Percentiles rank a stretch among this genome's conserved stretches.
Evolutionary conservation across 1,284 basidiomycete genomes (phyloP).

Genomic region (Heliocybe sulcata): DNA sequence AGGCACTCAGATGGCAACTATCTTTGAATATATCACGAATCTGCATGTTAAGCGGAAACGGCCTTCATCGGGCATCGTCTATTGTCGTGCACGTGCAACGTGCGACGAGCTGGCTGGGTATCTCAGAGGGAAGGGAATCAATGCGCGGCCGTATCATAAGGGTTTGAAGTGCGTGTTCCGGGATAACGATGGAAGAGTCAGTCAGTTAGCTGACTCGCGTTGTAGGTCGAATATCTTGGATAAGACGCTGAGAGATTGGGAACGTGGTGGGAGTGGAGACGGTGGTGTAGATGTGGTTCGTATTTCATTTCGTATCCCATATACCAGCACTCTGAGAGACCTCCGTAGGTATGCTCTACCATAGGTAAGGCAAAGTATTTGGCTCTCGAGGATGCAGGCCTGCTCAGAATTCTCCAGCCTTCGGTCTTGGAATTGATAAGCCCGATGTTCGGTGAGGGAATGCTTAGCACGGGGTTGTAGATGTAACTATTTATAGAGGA

Average conservation of each 20-base stretch:
- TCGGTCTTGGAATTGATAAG: slow-evolving; percentile 89
- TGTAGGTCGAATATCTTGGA: slow-evolving; percentile 43
- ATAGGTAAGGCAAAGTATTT: not conserved
- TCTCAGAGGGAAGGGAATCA: slow-evolving; percentile 59
- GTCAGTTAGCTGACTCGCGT: not conserved
- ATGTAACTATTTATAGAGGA: not conserved
- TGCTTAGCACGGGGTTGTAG: not conserved
- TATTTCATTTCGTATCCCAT: slow-evolving; percentile 3
- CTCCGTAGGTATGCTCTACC: slow-evolving; percentile 34
- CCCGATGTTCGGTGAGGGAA: slow-evolving; percentile 60
- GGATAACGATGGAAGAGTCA: not conserved
- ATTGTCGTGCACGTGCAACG: slow-evolving; percentile 60
- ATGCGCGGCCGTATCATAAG: slow-evolving; percentile 71
- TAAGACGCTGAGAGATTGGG: slow-evolving; percentile 60
- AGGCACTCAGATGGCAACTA: slow-evolving; percentile 49
- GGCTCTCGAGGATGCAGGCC: no score
- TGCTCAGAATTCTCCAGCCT: no score
- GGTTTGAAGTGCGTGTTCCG: slow-evolving; percentile 40
- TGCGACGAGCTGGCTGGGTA: slow-evolving; percentile 65
- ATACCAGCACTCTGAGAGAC: not conserved
- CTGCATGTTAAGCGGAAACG: slow-evolving; percentile 50
- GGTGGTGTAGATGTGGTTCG: slow-evolving; percentile 55
- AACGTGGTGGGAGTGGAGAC: slow-evolving; percentile 38
- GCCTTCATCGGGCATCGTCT: slow-evolving; percentile 73
- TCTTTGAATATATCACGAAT: slow-evolving; percentile 58